phyloP scores from a whole-genome alignment of 352 stramenopile species.

The Phytopythium litorale region DNA sequence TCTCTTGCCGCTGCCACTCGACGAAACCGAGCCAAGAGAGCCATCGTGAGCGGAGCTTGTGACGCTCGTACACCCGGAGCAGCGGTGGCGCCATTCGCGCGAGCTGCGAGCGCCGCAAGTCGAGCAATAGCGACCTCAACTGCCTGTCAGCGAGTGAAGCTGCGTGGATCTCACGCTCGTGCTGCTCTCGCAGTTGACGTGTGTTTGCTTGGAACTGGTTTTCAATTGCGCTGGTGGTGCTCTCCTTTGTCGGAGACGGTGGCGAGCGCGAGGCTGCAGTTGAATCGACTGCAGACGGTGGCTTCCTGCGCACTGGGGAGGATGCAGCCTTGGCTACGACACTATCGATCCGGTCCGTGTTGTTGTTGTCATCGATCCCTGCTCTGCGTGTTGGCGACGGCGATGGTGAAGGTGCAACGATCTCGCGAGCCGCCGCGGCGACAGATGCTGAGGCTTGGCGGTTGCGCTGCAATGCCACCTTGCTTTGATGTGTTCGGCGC shows the following conservation, averaged over 20 bases:
- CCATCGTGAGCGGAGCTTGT: conserved; percentile 35
- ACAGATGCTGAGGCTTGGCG: conserved; percentile 28
- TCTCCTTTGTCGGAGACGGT: conserved; percentile 2
- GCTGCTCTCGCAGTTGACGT: conserved; percentile 23
- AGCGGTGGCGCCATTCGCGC: conserved; percentile 19
- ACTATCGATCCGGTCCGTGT: background rate
- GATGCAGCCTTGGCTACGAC: background rate
- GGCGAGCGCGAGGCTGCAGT: background rate
- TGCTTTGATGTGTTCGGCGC: conserved; percentile 55
- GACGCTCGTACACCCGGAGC: conserved; percentile 47
- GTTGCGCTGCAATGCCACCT: conserved; percentile 39
- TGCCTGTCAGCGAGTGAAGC: conserved; percentile 13
- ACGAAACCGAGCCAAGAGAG: conserved; percentile 35
- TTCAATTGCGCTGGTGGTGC: conserved; percentile 10
- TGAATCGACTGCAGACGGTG: background rate
- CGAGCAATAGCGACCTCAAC: conserved; percentile 34
- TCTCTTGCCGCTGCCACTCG: conserved; percentile 38
- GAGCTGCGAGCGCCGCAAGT: conserved; percentile 24
- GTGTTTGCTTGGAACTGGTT: conserved; percentile 13
- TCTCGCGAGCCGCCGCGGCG: conserved; percentile 38
- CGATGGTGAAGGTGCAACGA: conserved; percentile 30
- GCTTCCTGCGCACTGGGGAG: background rate
- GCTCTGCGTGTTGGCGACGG: conserved; percentile 8
- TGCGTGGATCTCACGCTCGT: conserved; percentile 20
- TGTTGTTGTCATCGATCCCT: background rate